Percentiles rank a stretch among this genome's conserved stretches.
Evolutionary conservation across 2,329 filamentous ascomycete species (phyloP).

Genomic region (Clonostachys rosea): DNA sequence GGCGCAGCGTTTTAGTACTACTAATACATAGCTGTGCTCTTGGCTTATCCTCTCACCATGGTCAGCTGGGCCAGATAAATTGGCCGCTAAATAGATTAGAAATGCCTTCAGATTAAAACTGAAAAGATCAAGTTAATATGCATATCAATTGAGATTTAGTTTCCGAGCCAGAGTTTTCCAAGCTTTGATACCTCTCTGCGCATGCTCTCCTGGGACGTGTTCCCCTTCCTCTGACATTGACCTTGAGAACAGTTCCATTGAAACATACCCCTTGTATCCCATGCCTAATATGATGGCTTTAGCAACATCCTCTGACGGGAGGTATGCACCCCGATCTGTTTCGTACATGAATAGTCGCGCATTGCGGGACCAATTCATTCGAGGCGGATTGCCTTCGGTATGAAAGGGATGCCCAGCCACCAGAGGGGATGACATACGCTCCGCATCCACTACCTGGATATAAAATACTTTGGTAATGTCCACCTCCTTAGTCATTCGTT

Average conservation of each 20-base stretch:
- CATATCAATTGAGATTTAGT: neutral
- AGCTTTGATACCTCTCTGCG: slow-evolving; percentile 1
- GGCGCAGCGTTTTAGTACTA: too few species aligned
- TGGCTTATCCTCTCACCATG: too few species aligned
- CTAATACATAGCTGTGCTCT: too few species aligned
- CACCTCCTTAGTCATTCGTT: slow-evolving; percentile 49
- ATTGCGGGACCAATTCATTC: slow-evolving; percentile 4
- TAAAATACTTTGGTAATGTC: slow-evolving; percentile 67
- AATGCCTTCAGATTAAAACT: too few species aligned
- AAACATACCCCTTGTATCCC: slow-evolving; percentile 66
- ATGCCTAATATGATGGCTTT: slow-evolving; percentile 57
- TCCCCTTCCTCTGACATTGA: slow-evolving; percentile 13
- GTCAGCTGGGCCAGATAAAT: too few species aligned
- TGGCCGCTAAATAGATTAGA: too few species aligned
- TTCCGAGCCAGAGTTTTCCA: slow-evolving; percentile 1
- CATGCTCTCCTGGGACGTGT: slow-evolving; percentile 12
- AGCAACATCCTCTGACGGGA: slow-evolving; percentile 60
- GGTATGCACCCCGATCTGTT: slow-evolving; percentile 56
- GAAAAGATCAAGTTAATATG: neutral
- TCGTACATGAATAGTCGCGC: slow-evolving; percentile 50
- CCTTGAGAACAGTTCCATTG: slow-evolving; percentile 61
- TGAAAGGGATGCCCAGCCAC: slow-evolving; percentile 19
- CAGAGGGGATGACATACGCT: slow-evolving; percentile 56
- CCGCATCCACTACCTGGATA: slow-evolving; percentile 72
- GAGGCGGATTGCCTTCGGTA: slow-evolving; percentile 1